Evolutionary conservation across 2,329 filamentous ascomycete species (phyloP).

Genomic region (Xylariaceae sp.): DNA sequence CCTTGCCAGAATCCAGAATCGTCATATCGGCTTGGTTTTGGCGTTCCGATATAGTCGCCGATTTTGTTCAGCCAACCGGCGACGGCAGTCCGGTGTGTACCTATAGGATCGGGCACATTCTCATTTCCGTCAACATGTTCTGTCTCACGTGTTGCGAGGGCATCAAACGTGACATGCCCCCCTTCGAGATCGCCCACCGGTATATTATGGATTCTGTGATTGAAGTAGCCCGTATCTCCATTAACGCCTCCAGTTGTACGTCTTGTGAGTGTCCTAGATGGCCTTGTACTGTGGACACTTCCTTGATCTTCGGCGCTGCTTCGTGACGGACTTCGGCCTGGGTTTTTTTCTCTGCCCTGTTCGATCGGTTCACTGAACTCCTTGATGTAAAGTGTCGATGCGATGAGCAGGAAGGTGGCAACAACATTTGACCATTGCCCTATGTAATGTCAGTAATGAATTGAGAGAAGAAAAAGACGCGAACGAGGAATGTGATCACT

Average conservation of each 20-base stretch:
- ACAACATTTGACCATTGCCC: slow-evolving; percentile 59
- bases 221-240: too few species aligned
- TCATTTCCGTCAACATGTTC: background rate
- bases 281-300: slow-evolving; percentile 3
- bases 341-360: slow-evolving; percentile 21
- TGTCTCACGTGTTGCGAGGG: too few species aligned
- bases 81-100: slow-evolving; percentile 37
- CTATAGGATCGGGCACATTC: background rate
- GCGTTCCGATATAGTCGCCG: slow-evolving; percentile 44
- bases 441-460: slow-evolving; percentile 17
- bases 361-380: slow-evolving; percentile 28
- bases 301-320: slow-evolving; percentile 5
- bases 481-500: slow-evolving; percentile 12
- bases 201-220: too few species aligned
- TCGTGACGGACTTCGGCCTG: slow-evolving; percentile 15
- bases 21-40: slow-evolving; percentile 45
- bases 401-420: slow-evolving; percentile 52
- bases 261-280: background rate
- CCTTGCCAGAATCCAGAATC: slow-evolving; percentile 45
- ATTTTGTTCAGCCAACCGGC: slow-evolving; percentile 40
- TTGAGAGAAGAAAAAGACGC: background rate
- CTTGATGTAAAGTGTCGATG: slow-evolving; percentile 52
- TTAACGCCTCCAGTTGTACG: too few species aligned
- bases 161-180: too few species aligned
- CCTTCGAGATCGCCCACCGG: too few species aligned